Evolutionary conservation across 306 rosid species (phyloP), one percentile per base, ranked within the genome.

Genomic region (Prunus fruticosa): DNA sequence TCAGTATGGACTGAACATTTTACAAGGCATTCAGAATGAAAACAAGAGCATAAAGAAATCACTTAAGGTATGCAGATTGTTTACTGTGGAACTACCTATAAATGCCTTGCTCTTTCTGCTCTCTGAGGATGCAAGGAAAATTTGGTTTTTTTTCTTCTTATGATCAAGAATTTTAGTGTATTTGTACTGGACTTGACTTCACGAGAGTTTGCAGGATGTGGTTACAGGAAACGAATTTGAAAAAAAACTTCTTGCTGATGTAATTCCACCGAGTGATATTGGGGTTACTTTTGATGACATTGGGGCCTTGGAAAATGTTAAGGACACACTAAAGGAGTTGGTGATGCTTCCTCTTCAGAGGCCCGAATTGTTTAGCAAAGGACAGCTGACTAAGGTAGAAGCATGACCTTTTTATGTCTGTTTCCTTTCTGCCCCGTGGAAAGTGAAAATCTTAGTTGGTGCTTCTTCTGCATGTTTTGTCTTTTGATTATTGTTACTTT

Each of bases 301-400:
- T 28, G 98, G 98, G 67, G 98, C 98, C 62, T 85, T 95, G 71
- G 98, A 95, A 86, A 92, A 83, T 72, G 98, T 94, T 66, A 94
- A 94, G 91, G 97, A 94, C 79, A 94, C 98, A 34, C 78, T 94
- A 87, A 94, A 92, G 87, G 98, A 95, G 73, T 79, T 95, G 88
- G 97, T 95, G 76, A 95, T 95, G 98, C 97, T 95, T 82, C 98
- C 98, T 30, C 92, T 95, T 82, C 93, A 85, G 77, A 87, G 98
- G 85, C 97, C 98, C 74, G 98, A 95, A 73, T 81, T 95, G 72
- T 95, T 95, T 84, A 78, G 88, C 76, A 95, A 83, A 86, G 98
- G 98, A 76, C 98, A 95, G 82, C 77, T 95, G 74, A 84, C 97
- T 18, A 95, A 95, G 97, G 98, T 95, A 54, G 54, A 25, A 46